Percentiles rank a stretch among this genome's conserved stretches.
Evolutionary conservation across 1,139 yeast species (phyloP).

Genomic region (Candida dubliniensis): DNA sequence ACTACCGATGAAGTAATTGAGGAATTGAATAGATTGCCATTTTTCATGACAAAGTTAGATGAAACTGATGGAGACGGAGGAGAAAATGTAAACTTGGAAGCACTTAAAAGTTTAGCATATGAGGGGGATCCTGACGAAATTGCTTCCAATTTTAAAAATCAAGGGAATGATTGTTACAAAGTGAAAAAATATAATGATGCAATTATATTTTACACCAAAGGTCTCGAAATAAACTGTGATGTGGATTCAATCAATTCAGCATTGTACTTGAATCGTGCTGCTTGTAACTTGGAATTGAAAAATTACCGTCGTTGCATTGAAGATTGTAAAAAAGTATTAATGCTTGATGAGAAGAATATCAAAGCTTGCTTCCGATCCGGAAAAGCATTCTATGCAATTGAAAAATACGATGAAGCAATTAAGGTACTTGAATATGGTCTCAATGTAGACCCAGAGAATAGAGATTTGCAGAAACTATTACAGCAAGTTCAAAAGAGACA

Average conservation of each 20-base stretch:
- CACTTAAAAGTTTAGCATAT: slow-evolving; percentile 85
- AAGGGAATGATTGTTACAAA: slow-evolving; percentile 87
- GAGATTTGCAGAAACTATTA: slow-evolving; percentile 48
- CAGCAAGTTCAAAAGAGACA: slow-evolving; percentile 43
- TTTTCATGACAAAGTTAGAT: slow-evolving; percentile 89
- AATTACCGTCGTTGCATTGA: slow-evolving; percentile 85
- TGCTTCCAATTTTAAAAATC: slow-evolving; percentile 85
- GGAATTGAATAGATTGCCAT: slow-evolving; percentile 83
- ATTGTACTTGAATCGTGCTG: slow-evolving; percentile 80
- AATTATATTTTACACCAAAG: slow-evolving; percentile 74
- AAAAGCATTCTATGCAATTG: slow-evolving; percentile 71
- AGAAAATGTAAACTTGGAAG: slow-evolving; percentile 75
- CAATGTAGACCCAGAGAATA: slow-evolving; percentile 56
- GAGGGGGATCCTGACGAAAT: slow-evolving; percentile 95
- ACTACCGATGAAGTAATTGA: slow-evolving; percentile 73
- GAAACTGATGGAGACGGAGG: slow-evolving; percentile 78
- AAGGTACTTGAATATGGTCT: slow-evolving; percentile 67
- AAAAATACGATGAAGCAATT: slow-evolving; percentile 69
- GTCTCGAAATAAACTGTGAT: slow-evolving; percentile 67
- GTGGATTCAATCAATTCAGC: slow-evolving; percentile 57
- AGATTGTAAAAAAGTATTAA: slow-evolving; percentile 76
- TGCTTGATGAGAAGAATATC: slow-evolving; percentile 63
- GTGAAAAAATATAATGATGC: slow-evolving; percentile 74
- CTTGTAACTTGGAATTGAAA: slow-evolving; percentile 80
- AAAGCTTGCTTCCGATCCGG: slow-evolving; percentile 89